A percentile compares a stretch with the other conserved stretches of the same genome.
Conservation (phyloP, 2,329 filamentous ascomycete species). For the Emergomyces africanus region DNA sequence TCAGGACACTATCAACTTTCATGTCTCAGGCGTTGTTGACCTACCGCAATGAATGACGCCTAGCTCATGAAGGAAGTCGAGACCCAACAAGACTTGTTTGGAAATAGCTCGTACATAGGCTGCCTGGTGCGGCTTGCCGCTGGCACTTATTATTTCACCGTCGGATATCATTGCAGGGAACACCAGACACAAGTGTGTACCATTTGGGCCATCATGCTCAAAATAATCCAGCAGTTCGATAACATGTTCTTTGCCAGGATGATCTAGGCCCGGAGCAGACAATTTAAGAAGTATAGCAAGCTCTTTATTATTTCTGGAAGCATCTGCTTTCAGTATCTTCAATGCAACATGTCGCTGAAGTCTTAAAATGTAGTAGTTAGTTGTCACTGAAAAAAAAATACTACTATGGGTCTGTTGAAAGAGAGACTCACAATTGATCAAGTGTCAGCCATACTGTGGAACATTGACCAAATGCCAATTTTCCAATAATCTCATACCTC, state of each 20-base stretch:
- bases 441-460: conserved; percentile 18
- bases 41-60: conserved; percentile 13
- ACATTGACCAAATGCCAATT: conserved; percentile 11
- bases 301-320: conserved; percentile 12
- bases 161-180: conserved; percentile 16
- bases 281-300: conserved; percentile 11
- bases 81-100: conserved; percentile 11
- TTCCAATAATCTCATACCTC: conserved; percentile 13
- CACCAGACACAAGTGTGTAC: conserved; percentile 15
- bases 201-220: conserved; percentile 15
- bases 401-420: not conserved
- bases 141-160: conserved; percentile 12
- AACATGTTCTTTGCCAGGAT: conserved; percentile 13
- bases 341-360: conserved; percentile 12
- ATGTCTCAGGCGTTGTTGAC: not conserved
- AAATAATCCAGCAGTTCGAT: conserved; percentile 15
- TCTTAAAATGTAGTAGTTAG: conserved; percentile 7
- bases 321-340: conserved; percentile 16
- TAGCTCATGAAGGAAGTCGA: conserved; percentile 11
- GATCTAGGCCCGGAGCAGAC: conserved; percentile 5
- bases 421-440: conserved; percentile 8
- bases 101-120: conserved; percentile 10
- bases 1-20: conserved; percentile 2
- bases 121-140: conserved; percentile 7
- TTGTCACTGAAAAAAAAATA: conserved; percentile 4